Evolutionary conservation across 495 filamentous ascomycete species (phyloP), one percentile per base, ranked within the genome.

Genomic region (Lindgomyces ingoldianus): DNA sequence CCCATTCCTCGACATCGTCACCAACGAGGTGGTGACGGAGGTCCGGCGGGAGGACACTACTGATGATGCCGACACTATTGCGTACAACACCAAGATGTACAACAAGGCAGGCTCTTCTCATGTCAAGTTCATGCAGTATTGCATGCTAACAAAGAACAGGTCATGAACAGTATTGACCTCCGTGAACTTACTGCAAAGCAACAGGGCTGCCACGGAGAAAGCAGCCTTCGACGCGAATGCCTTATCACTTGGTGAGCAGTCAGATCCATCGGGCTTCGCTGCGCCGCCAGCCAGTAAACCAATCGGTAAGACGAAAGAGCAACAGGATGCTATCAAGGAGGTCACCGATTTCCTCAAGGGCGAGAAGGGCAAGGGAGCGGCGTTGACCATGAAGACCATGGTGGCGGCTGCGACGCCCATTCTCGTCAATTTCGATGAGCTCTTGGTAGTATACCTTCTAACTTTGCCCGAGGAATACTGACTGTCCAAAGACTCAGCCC

Each of bases 301-400:
- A 51, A 51, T 51, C 48, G 48, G 48, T 51, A 51, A 51, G 48
- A 51, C 25, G 48, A 51, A 51, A 51, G 48, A 51, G 48, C 6
- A 51, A 51, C 48, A 51, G 25, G 25, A 51, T 51, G 25, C 48
- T 51, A 51, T 51, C 48, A 51, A 51, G 48, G 48, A 51, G 48
- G 48, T 51, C 48, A 51, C 48, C 48, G 48, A 51, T 51, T 51
- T 51, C 48, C 48, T 51, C 48, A 51, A 51, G 48, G 48, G 48
- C 48, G 48, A 51, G 48, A 51, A 51, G 48, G 48, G 48, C 48
- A 51, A 51, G 48, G 48, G 48, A 51, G 48, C 48, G 48, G 48
- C 48, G 48, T 51, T 51, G 48, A 51, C 48, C 48, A 51, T 51
- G 48, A 51, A 51, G 48, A 51, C 48, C 25, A 51, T 51, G 48